These are phyloP conservation scores for Violaceomyces palustris DNA, from an alignment of 1,284 basidiomycete genomes.

Conservation along the genomic window DNA sequence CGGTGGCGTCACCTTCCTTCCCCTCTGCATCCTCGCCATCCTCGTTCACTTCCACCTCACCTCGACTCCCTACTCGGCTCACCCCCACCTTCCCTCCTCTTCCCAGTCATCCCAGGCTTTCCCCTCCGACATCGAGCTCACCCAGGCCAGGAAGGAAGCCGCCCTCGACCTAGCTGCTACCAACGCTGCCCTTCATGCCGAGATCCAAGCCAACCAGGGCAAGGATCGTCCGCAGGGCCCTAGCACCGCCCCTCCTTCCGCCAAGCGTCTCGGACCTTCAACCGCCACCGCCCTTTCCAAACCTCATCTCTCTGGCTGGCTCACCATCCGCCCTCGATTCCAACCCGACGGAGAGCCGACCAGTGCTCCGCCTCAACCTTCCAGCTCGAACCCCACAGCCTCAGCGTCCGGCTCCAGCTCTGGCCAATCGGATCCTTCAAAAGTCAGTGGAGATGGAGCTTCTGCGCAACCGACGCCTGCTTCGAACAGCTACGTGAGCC, in stretches of 20 bases:
- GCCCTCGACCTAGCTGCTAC: conserved; percentile 34
- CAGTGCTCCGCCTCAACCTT: too few relatives aligned
- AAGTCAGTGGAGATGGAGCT: too few relatives aligned
- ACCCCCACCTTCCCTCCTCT: conserved; percentile 5
- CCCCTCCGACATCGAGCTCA: conserved; percentile 20
- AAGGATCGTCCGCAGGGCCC: conserved; percentile 23
- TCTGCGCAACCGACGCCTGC: neutral
- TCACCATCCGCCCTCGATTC: conserved; percentile 32
- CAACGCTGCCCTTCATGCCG: conserved; percentile 31
- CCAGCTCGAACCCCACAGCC: too few relatives aligned
- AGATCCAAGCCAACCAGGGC: conserved; percentile 21
- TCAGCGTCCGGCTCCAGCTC: neutral
- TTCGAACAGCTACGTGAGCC: conserved; percentile 34
- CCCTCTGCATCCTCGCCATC: conserved; percentile 26
- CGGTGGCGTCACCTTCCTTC: conserved; percentile 49
- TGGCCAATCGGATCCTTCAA: too few relatives aligned
- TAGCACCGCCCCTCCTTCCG: conserved; percentile 28
- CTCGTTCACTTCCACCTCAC: conserved; percentile 25
- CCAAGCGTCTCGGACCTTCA: conserved; percentile 30
- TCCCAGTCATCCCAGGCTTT: conserved; percentile 2
- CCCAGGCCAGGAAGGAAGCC: conserved; percentile 26
- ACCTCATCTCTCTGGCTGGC: conserved; percentile 37
- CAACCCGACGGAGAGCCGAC: conserved; percentile 14
- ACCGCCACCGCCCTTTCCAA: conserved; percentile 9
- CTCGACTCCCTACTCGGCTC: conserved; percentile 1